Conservation (phyloP, 805 yeast species). For the Saturnispora quitensis region DNA sequence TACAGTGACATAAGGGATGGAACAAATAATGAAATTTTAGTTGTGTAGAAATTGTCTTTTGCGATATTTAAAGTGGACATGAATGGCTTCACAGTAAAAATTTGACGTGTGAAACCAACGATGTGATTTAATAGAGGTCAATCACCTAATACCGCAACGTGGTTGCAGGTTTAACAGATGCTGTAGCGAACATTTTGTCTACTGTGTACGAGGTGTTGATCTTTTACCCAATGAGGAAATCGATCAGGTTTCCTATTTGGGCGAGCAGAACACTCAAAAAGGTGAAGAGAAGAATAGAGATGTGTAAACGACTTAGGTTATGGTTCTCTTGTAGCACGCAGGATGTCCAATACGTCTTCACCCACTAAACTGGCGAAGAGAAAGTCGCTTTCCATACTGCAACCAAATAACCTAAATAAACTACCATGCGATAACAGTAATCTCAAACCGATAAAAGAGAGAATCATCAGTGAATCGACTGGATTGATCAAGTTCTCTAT, state of each 20-base stretch:
- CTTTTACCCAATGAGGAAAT: not conserved
- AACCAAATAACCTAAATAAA: constrained; percentile 19
- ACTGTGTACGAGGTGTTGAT: not conserved
- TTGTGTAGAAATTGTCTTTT: too few relatives aligned
- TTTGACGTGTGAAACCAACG: too few relatives aligned
- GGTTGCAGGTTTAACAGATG: not conserved
- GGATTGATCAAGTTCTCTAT: constrained; percentile 41
- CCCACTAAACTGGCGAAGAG: constrained; percentile 14
- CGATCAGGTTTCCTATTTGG: not conserved
- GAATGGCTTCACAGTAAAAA: too few relatives aligned
- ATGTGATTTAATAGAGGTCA: too few relatives aligned
- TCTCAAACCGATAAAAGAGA: constrained; percentile 9
- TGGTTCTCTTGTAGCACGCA: not conserved
- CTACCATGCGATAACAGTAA: not conserved
- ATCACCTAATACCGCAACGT: not conserved
- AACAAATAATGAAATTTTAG: too few relatives aligned
- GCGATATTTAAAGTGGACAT: too few relatives aligned
- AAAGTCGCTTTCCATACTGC: constrained; percentile 28
- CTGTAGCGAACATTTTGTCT: not conserved
- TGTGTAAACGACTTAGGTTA: not conserved
- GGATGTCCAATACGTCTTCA: not conserved
- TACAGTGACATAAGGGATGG: too few relatives aligned
- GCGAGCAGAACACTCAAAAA: not conserved
- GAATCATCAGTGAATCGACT: constrained; percentile 41
- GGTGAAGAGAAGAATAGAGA: not conserved